phyloP scores from a whole-genome alignment of 1,284 basidiomycete genomes.

The Rhodotorula sp. region DNA sequence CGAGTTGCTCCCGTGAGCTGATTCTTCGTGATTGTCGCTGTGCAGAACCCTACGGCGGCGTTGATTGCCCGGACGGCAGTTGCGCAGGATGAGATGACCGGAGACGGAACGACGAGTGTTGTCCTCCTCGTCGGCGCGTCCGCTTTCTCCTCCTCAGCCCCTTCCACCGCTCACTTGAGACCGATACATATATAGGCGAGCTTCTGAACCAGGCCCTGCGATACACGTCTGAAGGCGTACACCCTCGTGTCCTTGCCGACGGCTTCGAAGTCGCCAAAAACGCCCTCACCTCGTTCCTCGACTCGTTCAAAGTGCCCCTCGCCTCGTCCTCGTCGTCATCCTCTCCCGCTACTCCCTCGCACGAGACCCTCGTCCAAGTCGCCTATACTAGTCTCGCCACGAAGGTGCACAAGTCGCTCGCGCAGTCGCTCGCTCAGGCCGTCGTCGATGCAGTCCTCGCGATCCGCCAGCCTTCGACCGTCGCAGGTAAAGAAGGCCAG shows the following conservation, averaged over 20 bases:
- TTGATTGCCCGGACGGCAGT: constrained; percentile 99
- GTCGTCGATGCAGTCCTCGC: constrained; percentile 94
- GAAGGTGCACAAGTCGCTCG: constrained; percentile 80
- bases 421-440: constrained; percentile 84
- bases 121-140: constrained; percentile 79
- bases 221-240: constrained; percentile 96
- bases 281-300: constrained; percentile 65
- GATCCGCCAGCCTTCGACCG: constrained; percentile 63
- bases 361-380: constrained; percentile 85
- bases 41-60: constrained; percentile 89
- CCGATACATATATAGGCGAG: constrained; percentile 58
- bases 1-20: background rate
- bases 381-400: constrained; percentile 93
- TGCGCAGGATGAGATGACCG: constrained; percentile 98
- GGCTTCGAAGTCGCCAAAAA: constrained; percentile 98
- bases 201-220: constrained; percentile 96
- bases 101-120: constrained; percentile 97
- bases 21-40: constrained; percentile 11
- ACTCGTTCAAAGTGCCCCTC: constrained; percentile 73
- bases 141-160: background rate
- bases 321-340: constrained; percentile 54
- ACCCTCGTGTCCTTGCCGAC: constrained; percentile 91
- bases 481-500: constrained; percentile 27
- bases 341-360: constrained; percentile 56
- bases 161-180: background rate